Conservation (phyloP, 306 rosid species). For the Alnus rubra region DNA sequence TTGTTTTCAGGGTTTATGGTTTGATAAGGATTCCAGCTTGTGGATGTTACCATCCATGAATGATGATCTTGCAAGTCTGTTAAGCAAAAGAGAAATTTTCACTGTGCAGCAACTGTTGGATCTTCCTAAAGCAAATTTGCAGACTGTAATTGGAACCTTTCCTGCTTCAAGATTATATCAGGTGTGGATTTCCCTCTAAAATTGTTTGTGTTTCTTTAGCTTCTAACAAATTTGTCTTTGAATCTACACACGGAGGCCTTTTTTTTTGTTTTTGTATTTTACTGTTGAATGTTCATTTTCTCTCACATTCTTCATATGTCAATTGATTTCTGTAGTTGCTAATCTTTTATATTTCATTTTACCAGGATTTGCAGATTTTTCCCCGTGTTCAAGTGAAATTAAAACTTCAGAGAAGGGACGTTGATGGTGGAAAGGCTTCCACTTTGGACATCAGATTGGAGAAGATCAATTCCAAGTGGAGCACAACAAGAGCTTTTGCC, state of each 20-base stretch:
- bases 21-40: constrained; percentile 68
- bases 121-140: constrained; percentile 67
- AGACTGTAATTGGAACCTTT: constrained; percentile 58
- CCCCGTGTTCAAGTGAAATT: constrained; percentile 66
- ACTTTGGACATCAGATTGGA: constrained; percentile 69
- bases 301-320: not conserved
- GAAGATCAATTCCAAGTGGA: constrained; percentile 62
- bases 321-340: constrained; percentile 19
- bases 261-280: not conserved
- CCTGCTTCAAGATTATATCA: constrained; percentile 74
- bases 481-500: constrained; percentile 68
- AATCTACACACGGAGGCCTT: not conserved
- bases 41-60: constrained; percentile 98
- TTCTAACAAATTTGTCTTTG: constrained; percentile 2
- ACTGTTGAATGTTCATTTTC: not conserved
- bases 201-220: constrained; percentile 18
- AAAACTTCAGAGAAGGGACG: constrained; percentile 54
- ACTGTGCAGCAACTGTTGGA: constrained; percentile 65
- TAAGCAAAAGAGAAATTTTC: constrained; percentile 53
- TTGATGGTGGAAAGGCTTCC: constrained; percentile 37
- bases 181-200: constrained; percentile 43
- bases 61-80: constrained; percentile 52
- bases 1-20: constrained; percentile 83
- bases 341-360: constrained; percentile 13
- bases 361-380: constrained; percentile 80